phyloP scores from a whole-genome alignment of 768 basidiomycete genomes.

The Amanita pallidorosea region DNA sequence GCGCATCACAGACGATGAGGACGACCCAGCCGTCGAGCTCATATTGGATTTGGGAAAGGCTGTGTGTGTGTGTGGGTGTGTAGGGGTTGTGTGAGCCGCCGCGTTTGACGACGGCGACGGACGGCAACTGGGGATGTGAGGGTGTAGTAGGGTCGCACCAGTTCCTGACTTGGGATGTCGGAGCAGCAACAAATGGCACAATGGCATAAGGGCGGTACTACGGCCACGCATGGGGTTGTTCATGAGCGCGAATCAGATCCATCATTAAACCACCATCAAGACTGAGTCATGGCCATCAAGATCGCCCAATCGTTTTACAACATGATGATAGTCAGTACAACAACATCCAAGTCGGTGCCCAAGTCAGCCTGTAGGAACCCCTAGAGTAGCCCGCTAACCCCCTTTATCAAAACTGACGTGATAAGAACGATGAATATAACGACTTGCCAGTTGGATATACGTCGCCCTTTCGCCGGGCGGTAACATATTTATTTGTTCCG shows the following conservation, averaged over 20 bases:
- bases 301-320: conserved; percentile 6
- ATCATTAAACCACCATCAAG: conserved; percentile 8
- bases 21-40: background rate
- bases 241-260: conserved; percentile 1
- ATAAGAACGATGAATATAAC: background rate
- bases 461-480: conserved; percentile 66
- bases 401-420: background rate
- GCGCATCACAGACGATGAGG: background rate
- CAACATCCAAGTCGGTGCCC: background rate
- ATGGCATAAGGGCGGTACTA: background rate
- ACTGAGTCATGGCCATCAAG: background rate
- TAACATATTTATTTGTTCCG: conserved; percentile 70
- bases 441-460: conserved; percentile 73
- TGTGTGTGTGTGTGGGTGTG: background rate
- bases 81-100: background rate
- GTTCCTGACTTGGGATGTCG: background rate
- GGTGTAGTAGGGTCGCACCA: background rate
- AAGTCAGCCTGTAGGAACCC: conserved; percentile 18
- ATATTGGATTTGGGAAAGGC: background rate
- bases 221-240: background rate
- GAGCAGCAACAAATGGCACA: too few relatives aligned
- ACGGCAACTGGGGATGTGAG: too few relatives aligned
- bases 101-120: too few relatives aligned
- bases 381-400: conserved; percentile 27
- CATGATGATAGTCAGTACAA: background rate